phyloP scores from a whole-genome alignment of 2,329 filamentous ascomycete genomes.

The Diaporthe vexans region DNA sequence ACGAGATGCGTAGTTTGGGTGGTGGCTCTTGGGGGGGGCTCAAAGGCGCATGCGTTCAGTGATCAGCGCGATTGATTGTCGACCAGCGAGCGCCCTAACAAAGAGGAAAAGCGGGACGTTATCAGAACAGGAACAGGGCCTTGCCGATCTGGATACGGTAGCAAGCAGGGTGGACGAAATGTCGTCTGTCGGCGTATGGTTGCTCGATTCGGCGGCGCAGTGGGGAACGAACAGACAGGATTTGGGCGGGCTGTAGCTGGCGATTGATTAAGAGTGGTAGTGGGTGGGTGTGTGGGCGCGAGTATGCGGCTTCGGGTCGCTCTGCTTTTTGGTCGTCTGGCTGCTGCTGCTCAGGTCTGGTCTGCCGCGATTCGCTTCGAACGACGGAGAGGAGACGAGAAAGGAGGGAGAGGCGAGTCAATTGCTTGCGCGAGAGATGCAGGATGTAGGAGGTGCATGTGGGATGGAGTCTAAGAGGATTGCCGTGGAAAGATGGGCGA shows the following conservation, averaged over 20 bases:
- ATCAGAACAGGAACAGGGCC: constrained; percentile 42
- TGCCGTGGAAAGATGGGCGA: constrained; percentile 9
- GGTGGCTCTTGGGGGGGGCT: constrained; percentile 25
- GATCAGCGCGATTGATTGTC: constrained; percentile 39
- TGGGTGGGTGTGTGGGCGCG: background rate
- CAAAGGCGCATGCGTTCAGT: constrained; percentile 36
- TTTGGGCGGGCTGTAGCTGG: constrained; percentile 19
- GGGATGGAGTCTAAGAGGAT: background rate
- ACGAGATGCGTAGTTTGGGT: constrained; percentile 32
- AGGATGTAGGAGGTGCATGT: constrained; percentile 15
- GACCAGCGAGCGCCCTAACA: constrained; percentile 42
- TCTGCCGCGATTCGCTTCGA: constrained; percentile 11
- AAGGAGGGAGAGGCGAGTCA: background rate
- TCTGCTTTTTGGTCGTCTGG: background rate
- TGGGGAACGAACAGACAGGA: constrained; percentile 30
- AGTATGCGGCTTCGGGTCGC: background rate
- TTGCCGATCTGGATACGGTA: constrained; percentile 37
- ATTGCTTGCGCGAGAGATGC: constrained; percentile 24
- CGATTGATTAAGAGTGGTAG: constrained; percentile 19
- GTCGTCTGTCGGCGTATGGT: constrained; percentile 31
- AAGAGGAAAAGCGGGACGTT: constrained; percentile 44
- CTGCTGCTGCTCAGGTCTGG: background rate
- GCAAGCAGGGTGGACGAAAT: constrained; percentile 38
- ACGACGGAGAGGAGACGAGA: background rate
- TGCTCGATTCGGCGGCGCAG: constrained; percentile 34